Evolutionary conservation across 192 early-diverging fungal species (phyloP).

Genomic region (Neocallimastix lanati): DNA sequence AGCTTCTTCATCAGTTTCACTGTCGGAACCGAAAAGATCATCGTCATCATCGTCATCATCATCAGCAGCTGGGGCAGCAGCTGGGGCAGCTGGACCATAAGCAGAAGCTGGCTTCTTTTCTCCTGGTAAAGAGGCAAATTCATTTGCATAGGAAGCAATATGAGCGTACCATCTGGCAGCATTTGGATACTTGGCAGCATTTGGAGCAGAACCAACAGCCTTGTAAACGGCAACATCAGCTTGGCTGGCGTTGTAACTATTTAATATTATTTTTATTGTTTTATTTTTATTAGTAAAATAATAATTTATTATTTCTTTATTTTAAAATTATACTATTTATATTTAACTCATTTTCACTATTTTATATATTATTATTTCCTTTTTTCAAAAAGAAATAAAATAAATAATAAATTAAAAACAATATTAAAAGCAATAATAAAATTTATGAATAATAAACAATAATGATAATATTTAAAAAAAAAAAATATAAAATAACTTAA

Average conservation of each 20-base stretch:
- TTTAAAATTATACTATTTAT: too few relatives aligned
- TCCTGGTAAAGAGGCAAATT: constrained; percentile 20
- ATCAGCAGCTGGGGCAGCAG: constrained; percentile 21
- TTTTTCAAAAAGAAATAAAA: too few relatives aligned
- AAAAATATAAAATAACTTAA: too few relatives aligned
- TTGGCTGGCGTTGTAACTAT: constrained; percentile 35
- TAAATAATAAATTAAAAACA: too few relatives aligned
- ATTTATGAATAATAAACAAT: too few relatives aligned
- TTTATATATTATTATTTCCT: too few relatives aligned
- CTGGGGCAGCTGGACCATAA: constrained; percentile 35
- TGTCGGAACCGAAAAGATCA: constrained; percentile 88
- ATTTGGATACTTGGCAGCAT: constrained; percentile 59
- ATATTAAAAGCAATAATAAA: too few relatives aligned
- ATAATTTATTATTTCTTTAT: neutral
- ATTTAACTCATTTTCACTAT: too few relatives aligned
- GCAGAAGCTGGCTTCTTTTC: constrained; percentile 25
- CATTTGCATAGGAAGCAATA: constrained; percentile 33
- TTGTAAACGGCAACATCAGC: constrained; percentile 79
- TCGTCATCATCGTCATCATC: constrained; percentile 79
- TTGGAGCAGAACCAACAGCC: constrained; percentile 50
- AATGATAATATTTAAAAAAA: too few relatives aligned
- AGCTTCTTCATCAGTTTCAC: constrained; percentile 78
- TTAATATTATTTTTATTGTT: neutral
- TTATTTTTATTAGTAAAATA: too few relatives aligned
- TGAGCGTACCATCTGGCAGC: constrained; percentile 91